A percentile compares a stretch with the other conserved stretches of the same genome.
Conservation (phyloP, 768 basidiomycete species). For the Rickenella mellea region DNA sequence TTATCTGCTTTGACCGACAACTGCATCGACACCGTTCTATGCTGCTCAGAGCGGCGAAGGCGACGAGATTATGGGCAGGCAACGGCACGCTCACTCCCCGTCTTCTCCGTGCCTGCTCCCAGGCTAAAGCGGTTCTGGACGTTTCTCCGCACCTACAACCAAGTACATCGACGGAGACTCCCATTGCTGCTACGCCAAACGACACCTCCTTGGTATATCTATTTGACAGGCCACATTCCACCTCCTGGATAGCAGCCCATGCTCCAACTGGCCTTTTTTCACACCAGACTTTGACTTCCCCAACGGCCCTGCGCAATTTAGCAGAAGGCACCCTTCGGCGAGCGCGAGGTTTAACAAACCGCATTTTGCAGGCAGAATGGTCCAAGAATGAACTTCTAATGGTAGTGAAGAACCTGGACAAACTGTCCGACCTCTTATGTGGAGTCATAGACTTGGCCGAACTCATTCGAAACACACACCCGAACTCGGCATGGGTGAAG, state of each 20-base stretch:
- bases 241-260: conserved; percentile 29
- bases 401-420: conserved; percentile 93
- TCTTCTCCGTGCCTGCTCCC: conserved; percentile 2
- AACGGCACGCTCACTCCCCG: background rate
- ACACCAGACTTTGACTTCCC: conserved; percentile 62
- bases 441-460: conserved; percentile 96
- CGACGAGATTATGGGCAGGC: too few species aligned
- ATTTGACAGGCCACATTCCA: conserved; percentile 55
- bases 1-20: too few species aligned
- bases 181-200: conserved; percentile 32
- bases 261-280: conserved; percentile 76
- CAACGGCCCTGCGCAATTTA: conserved; percentile 58
- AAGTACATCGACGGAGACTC: background rate
- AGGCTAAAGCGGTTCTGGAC: conserved; percentile 12
- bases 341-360: conserved; percentile 73
- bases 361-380: conserved; percentile 67
- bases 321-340: conserved; percentile 74
- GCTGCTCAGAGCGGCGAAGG: too few species aligned
- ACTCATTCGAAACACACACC: conserved; percentile 87
- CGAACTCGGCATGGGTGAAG: conserved; percentile 73
- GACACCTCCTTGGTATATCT: conserved; percentile 58
- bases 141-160: conserved; percentile 3
- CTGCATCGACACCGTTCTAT: too few species aligned
- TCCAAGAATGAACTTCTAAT: conserved; percentile 67
- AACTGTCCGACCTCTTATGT: conserved; percentile 92